Evolutionary conservation across 495 filamentous ascomycete genomes (phyloP).

Genomic region (Xylaria bambusicola): DNA sequence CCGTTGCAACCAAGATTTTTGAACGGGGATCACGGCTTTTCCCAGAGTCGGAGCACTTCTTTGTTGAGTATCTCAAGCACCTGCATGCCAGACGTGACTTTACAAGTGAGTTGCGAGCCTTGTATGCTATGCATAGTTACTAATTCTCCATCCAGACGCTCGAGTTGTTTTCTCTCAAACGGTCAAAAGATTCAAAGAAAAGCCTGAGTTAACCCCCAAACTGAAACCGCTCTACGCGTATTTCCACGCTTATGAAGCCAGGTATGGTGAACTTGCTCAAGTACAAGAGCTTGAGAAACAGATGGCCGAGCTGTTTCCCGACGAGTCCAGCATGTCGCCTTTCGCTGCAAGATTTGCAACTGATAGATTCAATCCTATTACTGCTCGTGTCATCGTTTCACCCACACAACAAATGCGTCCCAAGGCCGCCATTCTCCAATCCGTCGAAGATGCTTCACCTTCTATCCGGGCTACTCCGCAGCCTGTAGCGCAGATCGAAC

Average conservation of each 20-base stretch:
- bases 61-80: slow-evolving; percentile 93
- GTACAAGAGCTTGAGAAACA: slow-evolving; percentile 87
- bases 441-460: slow-evolving; percentile 47
- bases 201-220: slow-evolving; percentile 69
- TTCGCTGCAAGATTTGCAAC: slow-evolving; percentile 77
- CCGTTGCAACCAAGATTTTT: slow-evolving; percentile 88
- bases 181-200: slow-evolving; percentile 73
- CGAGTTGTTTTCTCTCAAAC: slow-evolving; percentile 92
- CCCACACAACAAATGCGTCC: slow-evolving; percentile 72
- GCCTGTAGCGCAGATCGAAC: slow-evolving; percentile 31
- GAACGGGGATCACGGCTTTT: slow-evolving; percentile 91
- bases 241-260: slow-evolving; percentile 93
- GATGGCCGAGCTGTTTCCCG: slow-evolving; percentile 88
- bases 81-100: slow-evolving; percentile 86
- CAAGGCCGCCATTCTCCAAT: slow-evolving; percentile 51
- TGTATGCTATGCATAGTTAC: neutral
- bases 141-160: slow-evolving; percentile 64
- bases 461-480: slow-evolving; percentile 59
- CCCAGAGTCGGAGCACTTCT: slow-evolving; percentile 86
- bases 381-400: slow-evolving; percentile 79
- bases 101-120: slow-evolving; percentile 68
- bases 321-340: slow-evolving; percentile 71
- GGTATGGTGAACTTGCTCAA: slow-evolving; percentile 86
- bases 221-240: slow-evolving; percentile 82
- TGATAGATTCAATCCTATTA: slow-evolving; percentile 62